These are phyloP conservation scores for Camellia sinensis DNA, from an alignment of 148 eudicot species.

Conservation along the genomic window DNA sequence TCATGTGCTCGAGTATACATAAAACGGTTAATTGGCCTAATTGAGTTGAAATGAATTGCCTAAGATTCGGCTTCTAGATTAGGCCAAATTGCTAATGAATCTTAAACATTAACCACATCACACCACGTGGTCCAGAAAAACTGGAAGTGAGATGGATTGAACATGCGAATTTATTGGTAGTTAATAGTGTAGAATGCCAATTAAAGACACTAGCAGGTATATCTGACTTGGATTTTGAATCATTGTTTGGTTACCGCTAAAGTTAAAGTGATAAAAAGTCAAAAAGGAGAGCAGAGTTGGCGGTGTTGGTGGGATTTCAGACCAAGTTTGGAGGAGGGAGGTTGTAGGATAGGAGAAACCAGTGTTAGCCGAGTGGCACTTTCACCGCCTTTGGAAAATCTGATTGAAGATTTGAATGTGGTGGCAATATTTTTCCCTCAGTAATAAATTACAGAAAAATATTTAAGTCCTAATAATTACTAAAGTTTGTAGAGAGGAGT, in stretches of 20 bases:
- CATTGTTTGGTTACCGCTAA: neutral
- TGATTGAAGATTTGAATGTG: conserved; percentile 1
- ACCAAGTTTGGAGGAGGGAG: neutral
- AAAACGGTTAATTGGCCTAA: neutral
- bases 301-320: neutral
- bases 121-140: neutral
- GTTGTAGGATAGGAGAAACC: neutral
- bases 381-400: neutral
- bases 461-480: neutral
- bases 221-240: neutral
- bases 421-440: neutral
- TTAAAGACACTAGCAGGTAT: neutral
- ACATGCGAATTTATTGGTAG: neutral
- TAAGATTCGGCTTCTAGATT: neutral
- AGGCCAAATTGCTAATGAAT: neutral
- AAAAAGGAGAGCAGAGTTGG: neutral
- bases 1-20: neutral
- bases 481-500: neutral
- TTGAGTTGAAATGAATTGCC: neutral
- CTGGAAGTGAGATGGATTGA: neutral
- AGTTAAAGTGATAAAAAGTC: too few relatives aligned
- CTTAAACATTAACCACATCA: neutral
- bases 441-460: neutral
- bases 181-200: neutral
- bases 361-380: neutral